Percentiles rank a stretch among this genome's conserved stretches.
phyloP scores from a whole-genome alignment of 192 early-diverging fungal species.

The Coemansia sp. region DNA sequence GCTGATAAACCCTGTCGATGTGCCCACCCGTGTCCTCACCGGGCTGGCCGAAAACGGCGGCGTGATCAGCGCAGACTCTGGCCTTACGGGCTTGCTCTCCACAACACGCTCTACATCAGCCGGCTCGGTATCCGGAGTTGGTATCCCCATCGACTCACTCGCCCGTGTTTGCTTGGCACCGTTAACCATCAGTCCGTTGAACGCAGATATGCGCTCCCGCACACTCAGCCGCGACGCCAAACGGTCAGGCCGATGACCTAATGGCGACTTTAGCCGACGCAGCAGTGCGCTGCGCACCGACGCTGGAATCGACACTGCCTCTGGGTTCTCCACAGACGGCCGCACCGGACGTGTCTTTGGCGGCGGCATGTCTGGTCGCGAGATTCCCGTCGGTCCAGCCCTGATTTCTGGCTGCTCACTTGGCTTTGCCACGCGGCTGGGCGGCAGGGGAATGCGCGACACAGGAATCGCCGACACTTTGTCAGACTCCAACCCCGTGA shows the following conservation, averaged over 20 bases:
- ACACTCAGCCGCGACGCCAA: slow-evolving; percentile 26
- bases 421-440: background rate
- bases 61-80: background rate
- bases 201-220: slow-evolving; percentile 42
- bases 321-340: slow-evolving; percentile 5
- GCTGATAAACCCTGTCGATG: slow-evolving; percentile 43
- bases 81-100: no score
- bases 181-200: slow-evolving; percentile 26
- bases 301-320: slow-evolving; percentile 15
- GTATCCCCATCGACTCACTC: background rate
- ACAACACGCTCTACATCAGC: no score
- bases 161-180: background rate
- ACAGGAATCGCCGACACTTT: background rate
- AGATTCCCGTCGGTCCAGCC: background rate
- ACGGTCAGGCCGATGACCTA: slow-evolving; percentile 25
- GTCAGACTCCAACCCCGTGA: slow-evolving; percentile 11
- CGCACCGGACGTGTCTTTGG: slow-evolving; percentile 24
- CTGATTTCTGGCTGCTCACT: background rate
- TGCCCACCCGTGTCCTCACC: slow-evolving; percentile 21
- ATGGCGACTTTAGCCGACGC: slow-evolving; percentile 35
- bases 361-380: slow-evolving; percentile 41
- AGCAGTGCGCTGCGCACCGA: slow-evolving; percentile 38
- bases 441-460: background rate
- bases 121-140: slow-evolving; percentile 1
- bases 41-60: background rate